Evolutionary conservation across 192 early-diverging fungal species (phyloP), one percentile per base, ranked within the genome.

Genomic region (Chytriomyces hyalinus): DNA sequence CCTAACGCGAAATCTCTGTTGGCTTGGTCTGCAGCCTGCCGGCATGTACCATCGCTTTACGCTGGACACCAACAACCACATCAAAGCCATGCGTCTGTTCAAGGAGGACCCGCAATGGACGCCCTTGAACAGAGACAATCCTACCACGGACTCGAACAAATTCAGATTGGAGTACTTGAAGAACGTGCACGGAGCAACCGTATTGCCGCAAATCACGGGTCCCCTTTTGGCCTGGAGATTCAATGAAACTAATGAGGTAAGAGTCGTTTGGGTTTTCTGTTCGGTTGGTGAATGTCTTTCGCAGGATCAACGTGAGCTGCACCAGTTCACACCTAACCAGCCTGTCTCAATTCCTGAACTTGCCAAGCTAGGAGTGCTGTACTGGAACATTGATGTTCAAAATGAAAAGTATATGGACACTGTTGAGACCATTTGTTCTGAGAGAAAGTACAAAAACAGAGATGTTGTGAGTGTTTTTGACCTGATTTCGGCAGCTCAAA

Each of bases 21-120:
- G 10, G 17, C 45, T n/a, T 26, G 49, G 13, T 4, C 43, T n/a
- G 0, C 17, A 49, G 85, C 97, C 97, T 3, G 92, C 95, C 22
- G 97, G 96, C 57, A 95, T 96, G 79, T 99, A 97, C 81, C 97
- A 99, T 80, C 92, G 97, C 66, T 99, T 99, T 79, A 98, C 93
- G 9, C 85, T 95, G 24, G 96, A 99, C 81, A 83, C 87, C 15
- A 88, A 82, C 74, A 92, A 99, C 84, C 94, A 94, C 79, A 87
- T 97, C 70, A 91, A 92, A 68, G 93, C 93, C 15, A 94, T 95
- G 91, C 89, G 97, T 64, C 67, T 89, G 64, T 88, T 90, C 26
- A 72, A 78, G 59, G 60, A 78, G 64, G 78, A 79, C 65, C 78
- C 78, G 24, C 63, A 74, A 50, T 79, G 78, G 78, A 79, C 78